These are phyloP conservation scores for Carex scoparia DNA, from an alignment of 176 grass and related monocot species.

Conservation along the genomic window DNA sequence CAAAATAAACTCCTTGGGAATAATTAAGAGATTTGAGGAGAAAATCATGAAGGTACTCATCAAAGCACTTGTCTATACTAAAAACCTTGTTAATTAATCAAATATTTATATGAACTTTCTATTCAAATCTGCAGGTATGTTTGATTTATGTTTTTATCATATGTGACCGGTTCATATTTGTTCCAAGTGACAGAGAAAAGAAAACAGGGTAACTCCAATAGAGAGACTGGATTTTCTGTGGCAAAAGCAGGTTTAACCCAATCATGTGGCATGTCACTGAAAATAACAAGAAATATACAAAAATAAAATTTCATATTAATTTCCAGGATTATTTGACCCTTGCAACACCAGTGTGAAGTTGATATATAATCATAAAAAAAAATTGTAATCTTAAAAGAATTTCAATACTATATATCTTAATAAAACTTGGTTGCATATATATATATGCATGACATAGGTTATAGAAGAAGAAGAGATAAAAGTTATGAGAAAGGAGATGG, in stretches of 20 bases:
- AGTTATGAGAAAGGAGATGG: constrained; percentile 94
- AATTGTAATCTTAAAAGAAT: neutral
- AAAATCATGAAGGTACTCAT: constrained; percentile 50
- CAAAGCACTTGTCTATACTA: neutral
- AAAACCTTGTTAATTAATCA: neutral
- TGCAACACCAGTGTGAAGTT: no score
- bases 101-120: no score
- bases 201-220: neutral
- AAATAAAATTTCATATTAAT: neutral
- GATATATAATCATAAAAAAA: neutral
- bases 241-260: neutral
- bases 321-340: neutral
- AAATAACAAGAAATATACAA: neutral
- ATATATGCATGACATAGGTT: constrained; percentile 26
- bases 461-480: constrained; percentile 94
- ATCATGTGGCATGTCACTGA: neutral
- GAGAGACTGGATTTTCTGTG: neutral
- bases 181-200: neutral
- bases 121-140: neutral
- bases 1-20: constrained; percentile 78
- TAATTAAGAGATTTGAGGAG: constrained; percentile 83
- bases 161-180: no score
- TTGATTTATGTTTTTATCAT: neutral
- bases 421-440: neutral
- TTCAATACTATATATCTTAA: neutral